Percentiles rank a stretch among this genome's conserved stretches.
These are phyloP conservation scores for Viola pubescens DNA, from an alignment of 441 rosid genomes.

Conservation along the genomic window DNA sequence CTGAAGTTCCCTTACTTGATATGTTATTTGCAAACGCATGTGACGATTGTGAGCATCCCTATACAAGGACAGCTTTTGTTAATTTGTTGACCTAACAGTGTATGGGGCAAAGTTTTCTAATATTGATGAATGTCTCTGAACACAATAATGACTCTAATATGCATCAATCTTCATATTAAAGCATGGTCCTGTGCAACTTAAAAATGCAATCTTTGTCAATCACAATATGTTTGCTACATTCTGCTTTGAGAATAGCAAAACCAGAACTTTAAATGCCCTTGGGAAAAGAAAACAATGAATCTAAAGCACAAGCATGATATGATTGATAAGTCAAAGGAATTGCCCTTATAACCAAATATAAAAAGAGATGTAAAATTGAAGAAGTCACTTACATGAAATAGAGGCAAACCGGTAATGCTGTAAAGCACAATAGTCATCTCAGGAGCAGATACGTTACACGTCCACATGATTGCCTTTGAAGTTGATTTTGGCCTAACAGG, in stretches of 20 bases:
- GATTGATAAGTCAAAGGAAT: constrained; percentile 10
- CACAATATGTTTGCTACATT: too few species aligned
- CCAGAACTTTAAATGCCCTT: too few species aligned
- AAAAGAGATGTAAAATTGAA: not conserved
- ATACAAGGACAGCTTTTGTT: constrained; percentile 23
- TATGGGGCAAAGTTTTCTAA: not conserved
- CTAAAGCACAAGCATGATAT: not conserved
- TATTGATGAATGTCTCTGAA: not conserved
- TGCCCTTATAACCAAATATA: constrained; percentile 8
- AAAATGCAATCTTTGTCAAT: too few species aligned
- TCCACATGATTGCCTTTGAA: constrained; percentile 74
- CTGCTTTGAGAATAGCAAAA: too few species aligned
- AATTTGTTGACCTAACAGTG: constrained; percentile 4
- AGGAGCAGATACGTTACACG: constrained; percentile 94
- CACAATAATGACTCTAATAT: too few species aligned
- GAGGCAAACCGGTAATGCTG: constrained; percentile 45
- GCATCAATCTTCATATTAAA: too few species aligned
- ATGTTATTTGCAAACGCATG: constrained; percentile 90
- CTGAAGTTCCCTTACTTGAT: constrained; percentile 62
- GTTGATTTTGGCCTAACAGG: constrained; percentile 40
- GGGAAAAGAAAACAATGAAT: too few species aligned
- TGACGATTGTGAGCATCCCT: constrained; percentile 96
- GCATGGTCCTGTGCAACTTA: too few species aligned
- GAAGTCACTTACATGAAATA: constrained; percentile 80
- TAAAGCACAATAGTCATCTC: constrained; percentile 84